Evolutionary conservation across 768 basidiomycete species (phyloP), one percentile per base, ranked within the genome.

Genomic region (Lentinus brumalis): DNA sequence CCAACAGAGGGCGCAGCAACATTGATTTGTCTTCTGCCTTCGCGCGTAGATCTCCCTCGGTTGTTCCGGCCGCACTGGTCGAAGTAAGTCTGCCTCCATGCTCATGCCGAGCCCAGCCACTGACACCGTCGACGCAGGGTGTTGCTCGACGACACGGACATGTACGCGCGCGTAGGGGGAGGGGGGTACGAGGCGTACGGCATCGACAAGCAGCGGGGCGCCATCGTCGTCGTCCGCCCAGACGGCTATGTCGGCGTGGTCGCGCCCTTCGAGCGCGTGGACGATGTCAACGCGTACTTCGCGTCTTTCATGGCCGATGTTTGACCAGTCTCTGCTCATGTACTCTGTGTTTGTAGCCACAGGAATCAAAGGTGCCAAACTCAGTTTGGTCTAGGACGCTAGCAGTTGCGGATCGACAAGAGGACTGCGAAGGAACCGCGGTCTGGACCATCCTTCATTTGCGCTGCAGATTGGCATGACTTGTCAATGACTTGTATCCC

Each of bases 201-300:
- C 0, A 78, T 87, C 47, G 71, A 75, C 35, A 58, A 73, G 5
- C 59, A 62, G 1, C 16, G 4, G 16, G 86, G 86, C 16, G 83
- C 79, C 10, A 66, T 86, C 11, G 79, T 86, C 8, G 74, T 86
- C 51, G 79, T 88, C 5, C 78, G 87, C 29, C 86, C 86, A 8
- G 87, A 87, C 65, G 88, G 88, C 15, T 88, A 88, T 58, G 79
- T 91, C 32, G 86, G 84, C 3, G 77, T 76, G 65, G 74, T 89
- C 35, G 78, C 78, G 1, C 81, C 87, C 0, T 71, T 89, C 44
- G 76, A 78, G n/a, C 63, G 77, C 9, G 53, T 67, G 26, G 67
- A 72, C 12, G 67, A 67, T 1, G 49, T 89, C 47, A 73, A 78
- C 35, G 21, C 26, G 1, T 89, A 88, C 66, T 84, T 89, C 41